These are phyloP conservation scores for Groenewaldozyma tartarivorans DNA, from an alignment of 805 yeast species.

Conservation along the genomic window DNA sequence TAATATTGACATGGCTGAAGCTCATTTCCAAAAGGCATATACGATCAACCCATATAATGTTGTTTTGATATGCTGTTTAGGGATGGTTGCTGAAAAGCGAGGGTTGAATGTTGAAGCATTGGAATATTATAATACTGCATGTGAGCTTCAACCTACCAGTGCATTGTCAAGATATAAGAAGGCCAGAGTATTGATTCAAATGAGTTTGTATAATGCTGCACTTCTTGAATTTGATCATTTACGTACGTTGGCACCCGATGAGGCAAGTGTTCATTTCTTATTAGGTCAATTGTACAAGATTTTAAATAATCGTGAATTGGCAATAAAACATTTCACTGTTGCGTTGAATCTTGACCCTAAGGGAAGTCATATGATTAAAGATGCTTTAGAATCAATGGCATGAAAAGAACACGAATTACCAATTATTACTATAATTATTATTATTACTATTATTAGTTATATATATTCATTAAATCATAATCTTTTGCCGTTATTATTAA, in stretches of 20 bases:
- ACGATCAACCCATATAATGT: slow-evolving; percentile 85
- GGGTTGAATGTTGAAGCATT: slow-evolving; percentile 64
- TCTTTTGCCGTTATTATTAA: no score
- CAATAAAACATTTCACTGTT: slow-evolving; percentile 75
- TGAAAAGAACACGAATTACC: not conserved
- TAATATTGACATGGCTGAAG: slow-evolving; percentile 71
- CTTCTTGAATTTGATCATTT: slow-evolving; percentile 64
- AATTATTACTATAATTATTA: not conserved
- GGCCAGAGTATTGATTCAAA: slow-evolving; percentile 67
- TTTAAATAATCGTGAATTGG: slow-evolving; percentile 62
- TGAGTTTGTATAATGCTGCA: slow-evolving; percentile 66
- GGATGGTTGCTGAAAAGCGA: slow-evolving; percentile 79
- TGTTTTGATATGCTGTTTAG: slow-evolving; percentile 84
- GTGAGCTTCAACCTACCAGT: slow-evolving; percentile 72
- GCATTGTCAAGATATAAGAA: slow-evolving; percentile 82
- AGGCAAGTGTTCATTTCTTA: slow-evolving; percentile 84
- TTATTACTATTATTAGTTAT: not conserved
- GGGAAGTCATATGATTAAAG: slow-evolving; percentile 76
- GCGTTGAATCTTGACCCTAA: slow-evolving; percentile 91
- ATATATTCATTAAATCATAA: no score
- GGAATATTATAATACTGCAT: slow-evolving; percentile 73
- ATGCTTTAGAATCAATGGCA: slow-evolving; percentile 55
- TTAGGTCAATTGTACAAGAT: slow-evolving; percentile 80
- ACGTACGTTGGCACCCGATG: slow-evolving; percentile 79
- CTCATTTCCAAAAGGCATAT: slow-evolving; percentile 79